A percentile compares a stretch with the other conserved stretches of the same genome.
Conservation (phyloP, 257 asterid genomes). For the Solanum medicagineum region DNA sequence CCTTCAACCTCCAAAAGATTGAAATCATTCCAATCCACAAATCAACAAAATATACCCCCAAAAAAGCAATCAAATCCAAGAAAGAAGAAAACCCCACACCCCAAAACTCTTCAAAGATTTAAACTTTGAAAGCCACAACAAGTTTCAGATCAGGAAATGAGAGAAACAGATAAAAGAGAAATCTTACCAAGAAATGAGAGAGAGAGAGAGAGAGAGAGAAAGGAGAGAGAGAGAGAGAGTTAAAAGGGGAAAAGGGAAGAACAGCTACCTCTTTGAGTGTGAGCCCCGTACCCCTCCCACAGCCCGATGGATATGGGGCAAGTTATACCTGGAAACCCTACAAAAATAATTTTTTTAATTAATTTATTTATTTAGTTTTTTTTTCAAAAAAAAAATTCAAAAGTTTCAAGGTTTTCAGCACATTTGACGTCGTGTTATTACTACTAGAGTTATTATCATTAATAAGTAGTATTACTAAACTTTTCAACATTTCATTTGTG, state of each 20-base stretch:
- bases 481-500: not conserved
- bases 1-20: constrained; percentile 20
- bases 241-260: not conserved
- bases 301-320: not conserved
- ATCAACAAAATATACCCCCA: not conserved
- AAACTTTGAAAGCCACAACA: not conserved
- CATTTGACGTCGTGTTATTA: not conserved
- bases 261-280: not conserved
- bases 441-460: not conserved
- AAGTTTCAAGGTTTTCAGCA: not conserved
- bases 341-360: not conserved
- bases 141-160: not conserved
- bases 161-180: not conserved
- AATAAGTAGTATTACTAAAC: not conserved
- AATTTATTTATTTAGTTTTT: too few species aligned
- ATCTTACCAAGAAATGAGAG: not conserved
- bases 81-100: not conserved
- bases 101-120: not conserved
- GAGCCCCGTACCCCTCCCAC: not conserved
- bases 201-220: not conserved
- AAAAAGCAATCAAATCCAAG: not conserved
- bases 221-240: not conserved
- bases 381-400: not conserved
- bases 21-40: constrained; percentile 20
- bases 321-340: constrained; percentile 1